Evolutionary conservation across 768 basidiomycete genomes (phyloP).

Genomic region (Crepidotus variabilis): DNA sequence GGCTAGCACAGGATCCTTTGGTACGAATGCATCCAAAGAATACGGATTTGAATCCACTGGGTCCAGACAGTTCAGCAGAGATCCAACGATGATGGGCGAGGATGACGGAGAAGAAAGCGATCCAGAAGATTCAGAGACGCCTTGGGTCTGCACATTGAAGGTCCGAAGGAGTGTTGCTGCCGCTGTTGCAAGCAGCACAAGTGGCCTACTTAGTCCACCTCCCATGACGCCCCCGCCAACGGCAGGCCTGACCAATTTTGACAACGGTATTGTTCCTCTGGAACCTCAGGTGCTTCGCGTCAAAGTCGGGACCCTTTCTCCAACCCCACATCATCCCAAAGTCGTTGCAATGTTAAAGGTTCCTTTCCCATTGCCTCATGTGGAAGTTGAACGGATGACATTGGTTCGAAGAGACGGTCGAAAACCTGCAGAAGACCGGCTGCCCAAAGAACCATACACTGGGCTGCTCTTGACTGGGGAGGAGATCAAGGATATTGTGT

Average conservation of each 20-base stretch:
- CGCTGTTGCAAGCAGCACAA: conserved; percentile 1
- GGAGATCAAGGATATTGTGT: conserved; percentile 91
- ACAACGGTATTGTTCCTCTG: conserved; percentile 2
- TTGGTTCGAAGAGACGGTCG: conserved; percentile 41
- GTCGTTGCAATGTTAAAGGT: conserved; percentile 90
- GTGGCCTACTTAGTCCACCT: neutral
- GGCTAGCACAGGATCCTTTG: conserved; percentile 32
- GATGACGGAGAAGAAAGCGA: conserved; percentile 80
- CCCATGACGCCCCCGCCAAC: neutral
- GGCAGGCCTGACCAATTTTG: neutral
- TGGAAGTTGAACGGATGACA: conserved; percentile 62
- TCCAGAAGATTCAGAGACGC: conserved; percentile 94
- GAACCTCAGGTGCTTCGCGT: conserved; percentile 39
- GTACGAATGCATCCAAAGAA: conserved; percentile 31
- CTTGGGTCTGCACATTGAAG: conserved; percentile 88
- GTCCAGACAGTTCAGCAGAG: conserved; percentile 9
- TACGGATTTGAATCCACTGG: conserved; percentile 9
- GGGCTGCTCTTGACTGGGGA: conserved; percentile 77
- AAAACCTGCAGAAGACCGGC: conserved; percentile 4
- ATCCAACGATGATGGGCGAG: conserved; percentile 10
- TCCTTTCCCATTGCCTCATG: conserved; percentile 82
- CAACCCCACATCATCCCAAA: conserved; percentile 95
- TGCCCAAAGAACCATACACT: conserved; percentile 19
- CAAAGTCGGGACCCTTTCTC: conserved; percentile 81
- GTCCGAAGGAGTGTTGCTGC: conserved; percentile 40